Evolutionary conservation across 2,329 filamentous ascomycete species (phyloP), one percentile per base, ranked within the genome.

Genomic region (Fusarium sp.): DNA sequence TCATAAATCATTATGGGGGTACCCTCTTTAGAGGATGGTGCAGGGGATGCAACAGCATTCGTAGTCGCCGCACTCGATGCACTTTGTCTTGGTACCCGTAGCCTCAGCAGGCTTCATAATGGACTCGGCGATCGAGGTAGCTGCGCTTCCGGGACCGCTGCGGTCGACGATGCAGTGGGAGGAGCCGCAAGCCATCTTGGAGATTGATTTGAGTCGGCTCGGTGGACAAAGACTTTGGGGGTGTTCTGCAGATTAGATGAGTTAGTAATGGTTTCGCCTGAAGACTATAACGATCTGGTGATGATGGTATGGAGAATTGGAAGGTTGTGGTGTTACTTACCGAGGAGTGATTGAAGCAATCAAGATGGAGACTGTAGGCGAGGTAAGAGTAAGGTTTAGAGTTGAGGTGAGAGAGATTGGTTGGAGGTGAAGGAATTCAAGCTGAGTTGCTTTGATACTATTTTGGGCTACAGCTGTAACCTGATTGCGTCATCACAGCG

Each of bases 1-100:
- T 44, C 28, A 35, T 31, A 36, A 9, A 29, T 28, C 38, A 15
- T 26, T 34, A 22, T 24, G 15, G 2, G 10, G n/a, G 19, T 19
- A 19, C n/a, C 5, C 19, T 40, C 36, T 29, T 76, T 70, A 84
- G 77, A 85, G 80, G 34, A 85, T 77, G 8, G 75, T 77, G 62
- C 83, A 85, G 22, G 81, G 81, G 56, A 85, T 83, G 69, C 83
- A 86, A 72, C 83, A 86, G 71, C 83, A 85, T 46, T 83, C 69
- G 53, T 69, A 71, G 65, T 71, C 69, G 36, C 69, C 69, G 36
- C 69, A 71, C 43, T 71, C 69, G 29, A 71, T 71, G 56, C 69
- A 71, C 35, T 65, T 67, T 12, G 69, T 71, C 60, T 69, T 71
- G 28, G 69, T 69, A 38, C 69, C 79, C 2, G 80, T 81, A 70